These are phyloP conservation scores for Prototheca wickerhamii DNA, from an alignment of 163 green algal species.

Conservation along the genomic window DNA sequence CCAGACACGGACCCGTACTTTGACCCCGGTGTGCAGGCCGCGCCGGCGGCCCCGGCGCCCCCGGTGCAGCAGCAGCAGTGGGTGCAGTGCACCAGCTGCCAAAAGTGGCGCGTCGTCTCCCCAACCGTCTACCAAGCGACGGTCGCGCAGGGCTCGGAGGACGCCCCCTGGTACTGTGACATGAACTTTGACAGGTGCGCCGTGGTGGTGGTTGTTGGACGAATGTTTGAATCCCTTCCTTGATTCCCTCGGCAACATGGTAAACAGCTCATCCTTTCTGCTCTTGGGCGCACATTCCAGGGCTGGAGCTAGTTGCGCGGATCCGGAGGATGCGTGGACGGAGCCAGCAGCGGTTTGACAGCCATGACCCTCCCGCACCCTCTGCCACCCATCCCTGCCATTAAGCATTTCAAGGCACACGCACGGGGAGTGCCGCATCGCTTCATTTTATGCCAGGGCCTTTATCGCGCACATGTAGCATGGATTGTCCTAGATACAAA, in stretches of 20 bases:
- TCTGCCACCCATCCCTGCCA: too few relatives aligned
- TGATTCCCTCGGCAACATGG: too few relatives aligned
- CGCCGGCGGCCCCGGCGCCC: background rate
- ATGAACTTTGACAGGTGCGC: background rate
- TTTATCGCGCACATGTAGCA: too few relatives aligned
- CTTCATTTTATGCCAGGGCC: too few relatives aligned
- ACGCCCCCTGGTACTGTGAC: slow-evolving; percentile 8
- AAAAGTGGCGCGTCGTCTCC: slow-evolving; percentile 5
- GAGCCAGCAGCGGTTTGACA: background rate
- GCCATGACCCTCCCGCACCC: background rate
- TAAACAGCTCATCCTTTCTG: background rate
- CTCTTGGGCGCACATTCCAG: background rate
- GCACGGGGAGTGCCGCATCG: too few relatives aligned
- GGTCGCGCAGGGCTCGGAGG: background rate
- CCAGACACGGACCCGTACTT: background rate
- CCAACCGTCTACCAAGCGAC: background rate
- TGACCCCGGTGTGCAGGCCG: background rate
- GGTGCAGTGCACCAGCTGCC: slow-evolving; percentile 10
- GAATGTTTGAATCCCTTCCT: too few relatives aligned
- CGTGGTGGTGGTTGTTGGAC: background rate
- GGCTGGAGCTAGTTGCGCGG: background rate
- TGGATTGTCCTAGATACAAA: too few relatives aligned
- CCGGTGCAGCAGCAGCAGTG: slow-evolving; percentile 6
- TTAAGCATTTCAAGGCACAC: too few relatives aligned
- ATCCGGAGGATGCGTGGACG: background rate